Evolutionary conservation across 2,329 filamentous ascomycete species (phyloP).

Genomic region (Exophiala viscosa): DNA sequence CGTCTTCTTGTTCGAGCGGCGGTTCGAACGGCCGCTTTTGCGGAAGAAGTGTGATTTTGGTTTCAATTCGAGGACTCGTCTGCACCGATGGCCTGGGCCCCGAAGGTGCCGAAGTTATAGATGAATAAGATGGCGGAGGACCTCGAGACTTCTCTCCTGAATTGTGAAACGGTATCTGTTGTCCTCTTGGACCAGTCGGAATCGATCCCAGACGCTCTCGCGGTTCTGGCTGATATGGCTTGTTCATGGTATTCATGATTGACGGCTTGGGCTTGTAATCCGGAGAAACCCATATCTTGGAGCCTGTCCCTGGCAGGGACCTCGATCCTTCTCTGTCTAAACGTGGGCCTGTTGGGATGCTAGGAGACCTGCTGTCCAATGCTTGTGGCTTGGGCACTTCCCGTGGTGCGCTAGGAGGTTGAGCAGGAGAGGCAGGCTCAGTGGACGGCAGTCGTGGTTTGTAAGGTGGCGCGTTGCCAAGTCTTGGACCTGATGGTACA

Average conservation of each 20-base stretch:
- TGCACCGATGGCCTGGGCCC: conserved; percentile 17
- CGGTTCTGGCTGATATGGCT: conserved; percentile 18
- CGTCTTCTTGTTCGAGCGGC: conserved; percentile 15
- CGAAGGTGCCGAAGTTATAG: conserved; percentile 11
- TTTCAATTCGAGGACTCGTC: conserved; percentile 18
- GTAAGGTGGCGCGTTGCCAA: conserved; percentile 14
- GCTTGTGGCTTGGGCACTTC: conserved; percentile 14
- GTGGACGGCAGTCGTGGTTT: conserved; percentile 23
- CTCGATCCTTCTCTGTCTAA: conserved; percentile 20
- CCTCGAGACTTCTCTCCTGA: conserved; percentile 14
- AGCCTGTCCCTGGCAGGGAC: conserved; percentile 9
- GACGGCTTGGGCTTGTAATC: conserved; percentile 26
- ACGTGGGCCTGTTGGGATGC: conserved; percentile 26
- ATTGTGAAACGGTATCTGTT: conserved; percentile 10
- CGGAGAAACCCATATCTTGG: conserved; percentile 22
- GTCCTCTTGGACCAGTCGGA: conserved; percentile 18
- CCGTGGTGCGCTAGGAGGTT: conserved; percentile 11
- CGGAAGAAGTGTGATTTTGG: conserved; percentile 12
- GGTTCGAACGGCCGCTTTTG: conserved; percentile 8
- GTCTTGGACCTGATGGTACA: conserved; percentile 26
- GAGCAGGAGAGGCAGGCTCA: conserved; percentile 15
- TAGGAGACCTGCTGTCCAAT: conserved; percentile 9
- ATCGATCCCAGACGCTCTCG: conserved; percentile 13
- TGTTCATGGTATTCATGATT: conserved; percentile 24
- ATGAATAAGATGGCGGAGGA: conserved; percentile 1